Base-by-base conservation (phyloP, 495 filamentous ascomycete genomes). In the Aspergillus sparsus region DNA sequence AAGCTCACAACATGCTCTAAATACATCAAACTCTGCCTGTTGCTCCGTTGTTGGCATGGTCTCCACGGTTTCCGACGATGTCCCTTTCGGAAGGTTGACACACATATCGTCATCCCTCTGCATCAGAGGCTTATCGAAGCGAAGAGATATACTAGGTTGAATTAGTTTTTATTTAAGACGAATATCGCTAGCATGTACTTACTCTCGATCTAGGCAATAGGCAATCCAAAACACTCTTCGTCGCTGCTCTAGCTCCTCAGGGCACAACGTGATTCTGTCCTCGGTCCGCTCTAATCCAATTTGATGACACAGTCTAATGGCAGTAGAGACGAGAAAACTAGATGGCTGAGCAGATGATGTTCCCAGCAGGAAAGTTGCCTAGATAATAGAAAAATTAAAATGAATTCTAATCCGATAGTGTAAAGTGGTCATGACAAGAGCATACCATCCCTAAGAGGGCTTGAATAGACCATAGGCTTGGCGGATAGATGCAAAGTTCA, bases 181-280 rank as follows among this genome's bases (percentile, higher is more conserved):
- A 32, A 33, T 31, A 21, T 47, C 15, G 8, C 15, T 37, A 21
- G 31, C 18, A n/a, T 32, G 11, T 13, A 15, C 60, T 33, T 61
- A 66, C 65, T 67, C 65, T 51, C 55, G 57, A 58, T 67, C 65
- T 6, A 67, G 47, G 31, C 61, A 62, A 49, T 63, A 67, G n/a
- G 61, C 51, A 10, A 67, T 57, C 65, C 61, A 67, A 33, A 67
- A 67, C 10, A 63, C 31, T 12, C 46, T 59, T 6, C 49, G 55
- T 32, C 58, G 55, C 7, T 67, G 55, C 32, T 62, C 44, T 12
- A 34, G 7, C 8, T 67, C 58, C 15, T 63, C 55, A 6, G 52
- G 2, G 6, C 37, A 59, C 1, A 62, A 33, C 8, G 33, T 8
- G 3, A 39, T 16, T 1, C 16, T 16, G 4, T 44, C 33, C 12